Base-by-base conservation (phyloP, 1,284 basidiomycete genomes). In the Sphaerobolus stellatus region DNA sequence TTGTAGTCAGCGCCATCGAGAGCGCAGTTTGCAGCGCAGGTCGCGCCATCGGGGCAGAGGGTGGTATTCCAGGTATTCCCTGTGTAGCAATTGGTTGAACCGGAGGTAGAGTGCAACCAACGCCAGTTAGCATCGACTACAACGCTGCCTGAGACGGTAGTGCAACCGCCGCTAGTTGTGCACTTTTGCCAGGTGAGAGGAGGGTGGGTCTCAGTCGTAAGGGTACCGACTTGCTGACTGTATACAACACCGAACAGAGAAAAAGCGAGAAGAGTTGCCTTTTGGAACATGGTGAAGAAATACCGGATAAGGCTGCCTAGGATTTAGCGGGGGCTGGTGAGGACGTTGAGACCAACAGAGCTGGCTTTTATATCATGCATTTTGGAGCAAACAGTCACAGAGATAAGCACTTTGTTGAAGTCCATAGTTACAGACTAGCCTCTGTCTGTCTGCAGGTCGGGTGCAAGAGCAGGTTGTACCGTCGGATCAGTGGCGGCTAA, bases 1-100 rank as follows among this genome's bases (percentile, higher is more conserved):
- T 66, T 34, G 66, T 84, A 83, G 67, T 81, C 77, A 20, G 80
- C 81, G 58, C 82, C 81, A 56, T 83, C 81, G 57, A 83, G 67
- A 11, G 79, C 81, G 61, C 81, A 83, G 69, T 79, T 78, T 55
- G 71, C 66, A 6, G 76, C 75, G 64, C 79, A 71, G 47, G 76
- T 78, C 5, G 61, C 62, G 14, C 66, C 63, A 61, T 79, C 75
- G 25, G 80, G 74, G 64, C 81, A 83, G 48, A 80, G 62, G 4
- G 71, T 66, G 7, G 71, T 58, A 62, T 82, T 72, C 78, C 78
- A 80, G 9, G 66, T 64, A 70, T 80, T 79, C 24, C 80, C 79
- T 57, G 76, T 80, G 69, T 80, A 81, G 68, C 80, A 82, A 70
- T 82, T 82, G 57, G 75, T 71, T 64, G 64, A 74, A 48, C 69